Evolutionary conservation across 2,329 filamentous ascomycete genomes (phyloP).

Genomic region (Paramyrothecium sp.): DNA sequence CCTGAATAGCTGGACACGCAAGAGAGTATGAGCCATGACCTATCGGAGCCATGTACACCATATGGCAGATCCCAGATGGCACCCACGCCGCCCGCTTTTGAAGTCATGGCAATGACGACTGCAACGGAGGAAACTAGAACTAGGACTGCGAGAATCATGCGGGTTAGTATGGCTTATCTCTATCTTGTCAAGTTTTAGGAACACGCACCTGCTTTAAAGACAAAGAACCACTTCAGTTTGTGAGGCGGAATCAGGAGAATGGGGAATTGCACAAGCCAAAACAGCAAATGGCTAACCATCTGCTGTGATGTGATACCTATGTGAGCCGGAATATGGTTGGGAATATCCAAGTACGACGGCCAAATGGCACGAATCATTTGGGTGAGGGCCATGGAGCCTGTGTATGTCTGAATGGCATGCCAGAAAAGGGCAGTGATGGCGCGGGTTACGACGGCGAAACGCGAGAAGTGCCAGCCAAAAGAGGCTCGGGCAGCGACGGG

Average conservation of each 20-base stretch:
- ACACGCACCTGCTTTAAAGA: background rate
- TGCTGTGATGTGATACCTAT: conserved; percentile 56
- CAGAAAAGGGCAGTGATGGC: conserved; percentile 47
- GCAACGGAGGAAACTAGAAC: conserved; percentile 12
- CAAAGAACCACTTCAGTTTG: conserved; percentile 50
- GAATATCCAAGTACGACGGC: conserved; percentile 52
- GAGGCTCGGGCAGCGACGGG: conserved; percentile 30
- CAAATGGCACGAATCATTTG: conserved; percentile 46
- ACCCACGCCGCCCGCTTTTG: conserved; percentile 12
- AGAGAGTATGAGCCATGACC: conserved; percentile 6
- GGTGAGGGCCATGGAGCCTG: conserved; percentile 22
- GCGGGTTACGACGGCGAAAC: conserved; percentile 33
- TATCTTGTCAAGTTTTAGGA: background rate
- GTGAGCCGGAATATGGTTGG: conserved; percentile 47
- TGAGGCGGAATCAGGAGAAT: conserved; percentile 55
- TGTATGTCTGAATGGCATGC: conserved; percentile 39
- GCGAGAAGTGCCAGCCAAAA: conserved; percentile 35
- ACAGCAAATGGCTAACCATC: conserved; percentile 57
- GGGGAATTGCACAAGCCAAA: conserved; percentile 53
- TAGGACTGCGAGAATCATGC: conserved; percentile 5
- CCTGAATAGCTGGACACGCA: conserved; percentile 5
- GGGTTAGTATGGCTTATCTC: too few species aligned
- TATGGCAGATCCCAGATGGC: conserved; percentile 14
- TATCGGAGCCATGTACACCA: conserved; percentile 4
- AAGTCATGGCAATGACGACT: conserved; percentile 12